These are phyloP conservation scores for Blumeriella jaapii DNA, from an alignment of 2,329 filamentous ascomycete genomes.

Conservation along the genomic window DNA sequence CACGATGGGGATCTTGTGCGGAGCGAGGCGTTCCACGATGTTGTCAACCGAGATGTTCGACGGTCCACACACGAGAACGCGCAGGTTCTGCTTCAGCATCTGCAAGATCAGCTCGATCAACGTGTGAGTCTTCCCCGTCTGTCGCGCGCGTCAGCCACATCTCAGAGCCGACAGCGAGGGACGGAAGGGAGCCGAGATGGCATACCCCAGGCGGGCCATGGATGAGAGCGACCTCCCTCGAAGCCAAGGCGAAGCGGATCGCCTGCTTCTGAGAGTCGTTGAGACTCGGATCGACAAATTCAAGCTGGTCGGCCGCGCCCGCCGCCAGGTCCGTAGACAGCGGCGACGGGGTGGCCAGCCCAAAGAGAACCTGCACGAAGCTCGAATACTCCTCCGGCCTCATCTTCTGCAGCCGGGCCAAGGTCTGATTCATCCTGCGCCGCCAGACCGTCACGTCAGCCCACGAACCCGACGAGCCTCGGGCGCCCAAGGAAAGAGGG, in stretches of 20 bases:
- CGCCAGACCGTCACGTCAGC: not conserved
- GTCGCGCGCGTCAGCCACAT: slow-evolving; percentile 5
- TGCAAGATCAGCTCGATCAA: slow-evolving; percentile 94
- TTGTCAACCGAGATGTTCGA: slow-evolving; percentile 98
- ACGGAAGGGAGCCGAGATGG: too few species aligned
- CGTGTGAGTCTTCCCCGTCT: slow-evolving; percentile 94
- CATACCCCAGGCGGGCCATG: slow-evolving; percentile 77
- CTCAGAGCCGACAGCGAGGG: too few species aligned
- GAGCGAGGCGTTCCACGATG: slow-evolving; percentile 82
- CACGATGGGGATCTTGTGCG: slow-evolving; percentile 76
- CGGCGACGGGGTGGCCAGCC: slow-evolving; percentile 40
- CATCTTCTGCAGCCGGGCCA: slow-evolving; percentile 49
- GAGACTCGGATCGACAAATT: slow-evolving; percentile 50
- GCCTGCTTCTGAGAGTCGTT: slow-evolving; percentile 59
- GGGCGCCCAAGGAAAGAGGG: not conserved
- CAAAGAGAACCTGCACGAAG: slow-evolving; percentile 53
- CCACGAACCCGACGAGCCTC: not conserved
- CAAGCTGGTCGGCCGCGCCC: slow-evolving; percentile 34
- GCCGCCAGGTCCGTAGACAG: slow-evolving; percentile 33
- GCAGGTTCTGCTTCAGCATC: slow-evolving; percentile 58
- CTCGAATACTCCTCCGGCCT: slow-evolving; percentile 43
- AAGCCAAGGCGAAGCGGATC: slow-evolving; percentile 71
- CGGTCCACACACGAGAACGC: slow-evolving; percentile 86
- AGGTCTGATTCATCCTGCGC: slow-evolving; percentile 48
- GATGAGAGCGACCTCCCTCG: slow-evolving; percentile 74